A percentile compares a stretch with the other conserved stretches of the same genome.
Evolutionary conservation across 1,284 basidiomycete species (phyloP).

Genomic region (Sutorius eximius): DNA sequence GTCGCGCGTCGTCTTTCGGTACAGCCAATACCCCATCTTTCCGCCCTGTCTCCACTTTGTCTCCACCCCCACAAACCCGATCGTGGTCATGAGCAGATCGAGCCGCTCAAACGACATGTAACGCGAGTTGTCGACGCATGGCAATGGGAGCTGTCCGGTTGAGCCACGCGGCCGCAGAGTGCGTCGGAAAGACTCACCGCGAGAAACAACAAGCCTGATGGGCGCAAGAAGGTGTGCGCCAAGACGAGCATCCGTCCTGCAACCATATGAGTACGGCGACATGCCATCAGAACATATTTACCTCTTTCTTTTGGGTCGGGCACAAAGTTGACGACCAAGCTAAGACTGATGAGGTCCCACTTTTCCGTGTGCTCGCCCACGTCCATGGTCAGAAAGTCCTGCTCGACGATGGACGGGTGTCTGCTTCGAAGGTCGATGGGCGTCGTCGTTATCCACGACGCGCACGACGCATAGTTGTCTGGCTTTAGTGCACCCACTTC

Average conservation of each 20-base stretch:
- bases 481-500: conserved; percentile 86
- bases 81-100: conserved; percentile 51
- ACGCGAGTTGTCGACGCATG: conserved; percentile 82
- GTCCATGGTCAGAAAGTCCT: conserved; percentile 76
- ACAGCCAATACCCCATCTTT: conserved; percentile 79
- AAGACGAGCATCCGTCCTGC: conserved; percentile 74
- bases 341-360: conserved; percentile 82
- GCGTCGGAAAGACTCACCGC: conserved; percentile 50
- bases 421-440: conserved; percentile 82
- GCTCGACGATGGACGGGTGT: conserved; percentile 75
- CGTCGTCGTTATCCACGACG: conserved; percentile 67
- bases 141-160: conserved; percentile 65
- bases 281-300: conserved; percentile 31
- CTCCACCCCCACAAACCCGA: conserved; percentile 66
- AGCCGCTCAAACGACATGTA: conserved; percentile 69
- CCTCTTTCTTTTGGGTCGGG: conserved; percentile 76
- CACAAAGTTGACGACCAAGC: conserved; percentile 86
- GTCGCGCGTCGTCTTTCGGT: conserved; percentile 41
- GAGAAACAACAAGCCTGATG: conserved; percentile 67
- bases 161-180: not conserved
- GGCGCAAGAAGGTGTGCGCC: conserved; percentile 59
- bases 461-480: conserved; percentile 70
- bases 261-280: conserved; percentile 4
- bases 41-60: conserved; percentile 63
- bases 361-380: conserved; percentile 44